Conservation (phyloP, 805 yeast species). For the Metschnikowia aberdeeniae region DNA sequence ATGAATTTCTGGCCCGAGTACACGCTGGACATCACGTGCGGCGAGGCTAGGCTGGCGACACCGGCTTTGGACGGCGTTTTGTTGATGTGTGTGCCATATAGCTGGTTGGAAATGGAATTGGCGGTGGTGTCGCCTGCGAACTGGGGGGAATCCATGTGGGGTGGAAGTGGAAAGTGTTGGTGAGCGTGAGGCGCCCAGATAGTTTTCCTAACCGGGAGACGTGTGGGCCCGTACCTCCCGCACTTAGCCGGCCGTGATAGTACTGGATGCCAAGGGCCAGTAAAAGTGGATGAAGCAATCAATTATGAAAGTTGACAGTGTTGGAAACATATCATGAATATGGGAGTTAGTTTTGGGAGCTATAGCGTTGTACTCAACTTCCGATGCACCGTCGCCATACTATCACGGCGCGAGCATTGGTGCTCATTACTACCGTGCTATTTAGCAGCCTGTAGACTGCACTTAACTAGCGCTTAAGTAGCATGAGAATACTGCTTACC, state of each 20-base stretch:
- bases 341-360: too few species aligned
- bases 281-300: too few species aligned
- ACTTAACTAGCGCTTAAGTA: too few species aligned
- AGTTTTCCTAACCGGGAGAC: constrained; percentile 10
- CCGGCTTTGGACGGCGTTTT: constrained; percentile 12
- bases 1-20: constrained; percentile 36
- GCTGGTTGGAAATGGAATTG: constrained; percentile 32
- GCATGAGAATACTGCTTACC: too few species aligned
- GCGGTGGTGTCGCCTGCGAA: constrained; percentile 41
- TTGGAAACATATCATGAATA: too few species aligned
- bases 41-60: constrained; percentile 2
- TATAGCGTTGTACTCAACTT: too few species aligned
- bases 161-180: neutral
- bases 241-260: neutral
- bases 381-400: too few species aligned
- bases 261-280: neutral
- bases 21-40: constrained; percentile 20
- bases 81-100: constrained; percentile 33
- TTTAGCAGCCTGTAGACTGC: too few species aligned
- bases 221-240: constrained; percentile 15
- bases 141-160: constrained; percentile 40
- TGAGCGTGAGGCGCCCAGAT: neutral
- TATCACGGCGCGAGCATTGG: too few species aligned
- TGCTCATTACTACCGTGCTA: too few species aligned
- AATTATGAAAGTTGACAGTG: too few species aligned